Evolutionary conservation across 257 asterid species (phyloP).

Genomic region (Penstemon davidsonii): DNA sequence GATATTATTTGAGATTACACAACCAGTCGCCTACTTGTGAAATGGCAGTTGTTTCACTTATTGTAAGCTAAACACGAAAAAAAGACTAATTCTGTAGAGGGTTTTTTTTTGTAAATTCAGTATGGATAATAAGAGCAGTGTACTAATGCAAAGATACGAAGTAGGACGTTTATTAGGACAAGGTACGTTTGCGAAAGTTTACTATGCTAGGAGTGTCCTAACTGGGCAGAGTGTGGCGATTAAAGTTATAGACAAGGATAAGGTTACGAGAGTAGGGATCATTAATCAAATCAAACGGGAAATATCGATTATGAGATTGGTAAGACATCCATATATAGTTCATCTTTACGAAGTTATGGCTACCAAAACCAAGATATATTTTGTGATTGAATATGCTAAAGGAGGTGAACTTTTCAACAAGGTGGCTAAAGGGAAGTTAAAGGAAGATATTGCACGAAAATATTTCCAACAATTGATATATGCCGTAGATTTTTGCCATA

Average conservation of each 20-base stretch:
- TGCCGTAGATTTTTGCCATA: conserved; percentile 84
- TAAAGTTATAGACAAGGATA: conserved; percentile 73
- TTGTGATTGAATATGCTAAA: conserved; percentile 74
- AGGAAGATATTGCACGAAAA: conserved; percentile 58
- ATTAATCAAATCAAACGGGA: conserved; percentile 71
- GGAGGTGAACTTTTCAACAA: conserved; percentile 82
- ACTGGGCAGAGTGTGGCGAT: conserved; percentile 78
- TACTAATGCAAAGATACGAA: conserved; percentile 71
- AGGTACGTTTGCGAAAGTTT: conserved; percentile 86
- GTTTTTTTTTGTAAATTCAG: conserved; percentile 24
- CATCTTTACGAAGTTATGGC: conserved; percentile 86
- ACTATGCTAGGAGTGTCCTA: conserved; percentile 50
- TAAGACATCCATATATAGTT: conserved; percentile 64
- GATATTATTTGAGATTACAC: conserved; percentile 24
- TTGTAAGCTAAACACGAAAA: conserved; percentile 12
- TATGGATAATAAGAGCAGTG: conserved; percentile 51
- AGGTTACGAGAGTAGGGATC: conserved; percentile 52
- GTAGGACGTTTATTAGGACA: conserved; percentile 78
- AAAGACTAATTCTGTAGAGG: conserved; percentile 13
- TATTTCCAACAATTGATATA: conserved; percentile 61
- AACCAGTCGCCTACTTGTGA: conserved; percentile 15
- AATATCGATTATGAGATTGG: conserved; percentile 69
- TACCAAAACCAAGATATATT: conserved; percentile 75
- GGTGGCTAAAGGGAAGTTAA: conserved; percentile 65
- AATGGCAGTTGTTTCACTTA: conserved; percentile 19